phyloP scores from a whole-genome alignment of 2,329 filamentous ascomycete genomes.

The Penicillium janthinellum region DNA sequence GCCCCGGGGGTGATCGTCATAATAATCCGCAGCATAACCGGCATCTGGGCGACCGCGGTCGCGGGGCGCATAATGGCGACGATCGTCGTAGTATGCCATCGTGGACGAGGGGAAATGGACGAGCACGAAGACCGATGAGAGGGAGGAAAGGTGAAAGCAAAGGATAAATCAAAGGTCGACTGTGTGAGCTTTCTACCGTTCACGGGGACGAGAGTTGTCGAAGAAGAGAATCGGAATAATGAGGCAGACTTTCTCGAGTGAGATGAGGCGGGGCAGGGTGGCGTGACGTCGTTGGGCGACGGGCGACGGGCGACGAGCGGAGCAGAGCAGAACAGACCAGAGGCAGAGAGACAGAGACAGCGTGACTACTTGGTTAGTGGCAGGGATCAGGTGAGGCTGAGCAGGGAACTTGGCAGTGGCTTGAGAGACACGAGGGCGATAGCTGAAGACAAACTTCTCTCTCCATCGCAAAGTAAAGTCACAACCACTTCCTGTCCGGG shows the following conservation, averaged over 20 bases:
- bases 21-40: conserved; percentile 34
- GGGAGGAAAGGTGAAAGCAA: not conserved
- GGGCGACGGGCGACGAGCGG: not conserved
- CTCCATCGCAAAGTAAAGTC: not conserved
- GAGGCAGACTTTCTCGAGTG: conserved; percentile 8
- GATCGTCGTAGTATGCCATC: conserved; percentile 44
- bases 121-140: conserved; percentile 1
- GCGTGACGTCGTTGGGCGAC: conserved; percentile 28
- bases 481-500: not conserved
- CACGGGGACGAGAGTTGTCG: conserved; percentile 15
- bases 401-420: conserved; percentile 10
- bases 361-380: not conserved
- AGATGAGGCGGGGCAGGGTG: conserved; percentile 23
- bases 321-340: conserved; percentile 2
- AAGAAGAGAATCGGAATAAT: conserved; percentile 11
- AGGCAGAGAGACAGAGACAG: not conserved
- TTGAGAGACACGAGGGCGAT: conserved; percentile 12
- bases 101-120: conserved; percentile 11
- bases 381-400: conserved; percentile 15
- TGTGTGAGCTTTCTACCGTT: conserved; percentile 20
- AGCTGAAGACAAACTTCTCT: not conserved
- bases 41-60: conserved; percentile 34
- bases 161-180: conserved; percentile 11
- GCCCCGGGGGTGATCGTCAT: conserved; percentile 24
- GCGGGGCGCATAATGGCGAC: conserved; percentile 31